phyloP scores from a whole-genome alignment of 75 land plant species.

The Chamaecyparis obtusa region DNA sequence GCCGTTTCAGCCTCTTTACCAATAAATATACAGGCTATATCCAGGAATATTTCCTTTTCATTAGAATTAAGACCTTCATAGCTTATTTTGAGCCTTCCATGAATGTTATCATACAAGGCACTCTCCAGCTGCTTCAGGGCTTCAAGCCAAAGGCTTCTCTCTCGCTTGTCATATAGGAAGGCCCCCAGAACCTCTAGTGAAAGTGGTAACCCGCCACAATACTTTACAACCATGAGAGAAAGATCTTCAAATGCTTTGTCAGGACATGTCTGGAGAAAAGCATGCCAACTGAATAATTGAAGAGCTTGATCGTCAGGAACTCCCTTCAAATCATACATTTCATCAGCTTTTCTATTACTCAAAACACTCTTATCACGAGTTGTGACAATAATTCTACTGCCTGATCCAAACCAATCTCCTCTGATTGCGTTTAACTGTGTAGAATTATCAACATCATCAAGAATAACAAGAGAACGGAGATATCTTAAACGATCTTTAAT shows the following conservation, averaged over 20 bases:
- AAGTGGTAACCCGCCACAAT: slow-evolving; percentile 12
- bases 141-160: background rate
- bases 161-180: slow-evolving; percentile 12
- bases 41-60: slow-evolving; percentile 18
- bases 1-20: background rate
- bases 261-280: background rate
- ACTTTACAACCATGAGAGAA: slow-evolving; percentile 12
- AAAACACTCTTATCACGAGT: slow-evolving; percentile 1
- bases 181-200: slow-evolving; percentile 20
- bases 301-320: background rate
- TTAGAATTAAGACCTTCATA: slow-evolving; percentile 18
- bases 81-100: slow-evolving; percentile 16
- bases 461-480: slow-evolving; percentile 5
- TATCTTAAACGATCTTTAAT: background rate
- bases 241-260: background rate
- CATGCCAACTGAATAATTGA: slow-evolving; percentile 20
- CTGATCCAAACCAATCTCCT: slow-evolving; percentile 2
- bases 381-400: slow-evolving; percentile 19
- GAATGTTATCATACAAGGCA: background rate
- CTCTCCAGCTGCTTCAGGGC: background rate
- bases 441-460: slow-evolving; percentile 18
- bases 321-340: slow-evolving; percentile 5
- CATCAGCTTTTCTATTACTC: background rate
- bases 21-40: slow-evolving; percentile 20
- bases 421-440: slow-evolving; percentile 12